Evolutionary conservation across 2,329 filamentous ascomycete genomes (phyloP).

Genomic region (Ceratocystis lukuohia): DNA sequence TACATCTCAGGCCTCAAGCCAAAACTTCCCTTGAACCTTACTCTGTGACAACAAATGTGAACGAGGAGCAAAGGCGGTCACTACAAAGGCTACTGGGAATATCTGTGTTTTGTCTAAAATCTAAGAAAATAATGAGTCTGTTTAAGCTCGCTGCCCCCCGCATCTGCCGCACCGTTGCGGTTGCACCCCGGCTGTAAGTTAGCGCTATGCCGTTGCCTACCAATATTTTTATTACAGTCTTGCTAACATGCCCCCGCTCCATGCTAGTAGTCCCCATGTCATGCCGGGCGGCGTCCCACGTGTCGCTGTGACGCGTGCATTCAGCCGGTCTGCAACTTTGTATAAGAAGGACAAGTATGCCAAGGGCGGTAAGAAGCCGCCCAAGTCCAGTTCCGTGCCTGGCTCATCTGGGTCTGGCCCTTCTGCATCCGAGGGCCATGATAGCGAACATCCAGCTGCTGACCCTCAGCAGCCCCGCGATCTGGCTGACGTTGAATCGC

Average conservation of each 20-base stretch:
- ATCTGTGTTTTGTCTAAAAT: too few species aligned
- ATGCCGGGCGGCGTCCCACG: neutral
- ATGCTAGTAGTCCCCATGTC: neutral
- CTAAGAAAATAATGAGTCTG: constrained; percentile 10
- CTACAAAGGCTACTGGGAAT: too few species aligned
- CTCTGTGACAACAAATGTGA: too few species aligned
- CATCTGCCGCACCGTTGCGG: neutral
- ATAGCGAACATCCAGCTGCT: constrained; percentile 24
- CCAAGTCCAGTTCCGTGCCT: constrained; percentile 20
- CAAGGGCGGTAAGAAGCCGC: constrained; percentile 19
- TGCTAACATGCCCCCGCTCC: neutral
- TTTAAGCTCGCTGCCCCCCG: constrained; percentile 8
- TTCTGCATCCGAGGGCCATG: constrained; percentile 21
- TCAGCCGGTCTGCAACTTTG: constrained; percentile 25
- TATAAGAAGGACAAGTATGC: constrained; percentile 28
- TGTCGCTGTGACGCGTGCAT: constrained; percentile 22
- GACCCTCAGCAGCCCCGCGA: constrained; percentile 35
- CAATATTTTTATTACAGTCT: neutral
- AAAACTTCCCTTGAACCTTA: neutral
- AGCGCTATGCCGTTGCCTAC: neutral
- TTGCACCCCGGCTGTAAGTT: constrained; percentile 7
- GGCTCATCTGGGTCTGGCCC: constrained; percentile 20
- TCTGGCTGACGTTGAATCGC: constrained; percentile 36
- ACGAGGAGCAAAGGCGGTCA: too few species aligned
- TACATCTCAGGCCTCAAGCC: neutral